Evolutionary conservation across 1,284 basidiomycete genomes (phyloP).

Genomic region (Chalciporus piperatoides): DNA sequence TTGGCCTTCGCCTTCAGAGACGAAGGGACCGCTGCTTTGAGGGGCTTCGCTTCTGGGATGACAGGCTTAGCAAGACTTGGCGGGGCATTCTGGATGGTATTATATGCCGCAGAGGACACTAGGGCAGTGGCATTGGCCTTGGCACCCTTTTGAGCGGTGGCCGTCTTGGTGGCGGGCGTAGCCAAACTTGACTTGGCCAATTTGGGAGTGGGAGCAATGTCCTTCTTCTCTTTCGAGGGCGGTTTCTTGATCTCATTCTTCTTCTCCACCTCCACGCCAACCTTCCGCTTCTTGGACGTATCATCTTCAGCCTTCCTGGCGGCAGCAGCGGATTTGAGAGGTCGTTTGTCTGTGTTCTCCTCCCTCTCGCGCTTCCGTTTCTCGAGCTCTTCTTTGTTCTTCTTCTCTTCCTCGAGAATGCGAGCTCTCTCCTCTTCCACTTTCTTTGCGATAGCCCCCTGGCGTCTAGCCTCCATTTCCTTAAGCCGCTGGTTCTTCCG

Average conservation of each 20-base stretch:
- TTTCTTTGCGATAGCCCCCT: constrained; percentile 68
- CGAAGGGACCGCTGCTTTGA: constrained; percentile 33
- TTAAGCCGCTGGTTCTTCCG: constrained; percentile 72
- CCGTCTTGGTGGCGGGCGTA: constrained; percentile 35
- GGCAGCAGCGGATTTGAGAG: constrained; percentile 36
- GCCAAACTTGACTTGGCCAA: constrained; percentile 33
- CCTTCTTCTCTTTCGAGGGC: constrained; percentile 44
- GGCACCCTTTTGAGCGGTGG: constrained; percentile 23
- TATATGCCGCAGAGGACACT: constrained; percentile 33
- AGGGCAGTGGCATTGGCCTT: constrained; percentile 26
- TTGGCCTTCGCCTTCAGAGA: constrained; percentile 50
- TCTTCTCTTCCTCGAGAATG: constrained; percentile 63
- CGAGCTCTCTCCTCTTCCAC: constrained; percentile 72
- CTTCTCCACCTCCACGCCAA: constrained; percentile 52
- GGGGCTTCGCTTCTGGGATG: constrained; percentile 34
- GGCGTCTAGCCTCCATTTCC: constrained; percentile 76
- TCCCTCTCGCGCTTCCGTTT: constrained; percentile 72
- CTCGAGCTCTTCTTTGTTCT: constrained; percentile 65
- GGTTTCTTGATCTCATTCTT: constrained; percentile 57
- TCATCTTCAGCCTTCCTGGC: constrained; percentile 71
- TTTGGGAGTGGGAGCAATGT: constrained; percentile 28
- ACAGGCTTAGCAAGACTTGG: constrained; percentile 24
- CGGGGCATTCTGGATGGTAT: constrained; percentile 28
- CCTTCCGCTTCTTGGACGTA: constrained; percentile 63
- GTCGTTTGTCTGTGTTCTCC: constrained; percentile 65